Conservation (phyloP, 768 basidiomycete genomes). For the Sporobolomyces pararoseus region DNA sequence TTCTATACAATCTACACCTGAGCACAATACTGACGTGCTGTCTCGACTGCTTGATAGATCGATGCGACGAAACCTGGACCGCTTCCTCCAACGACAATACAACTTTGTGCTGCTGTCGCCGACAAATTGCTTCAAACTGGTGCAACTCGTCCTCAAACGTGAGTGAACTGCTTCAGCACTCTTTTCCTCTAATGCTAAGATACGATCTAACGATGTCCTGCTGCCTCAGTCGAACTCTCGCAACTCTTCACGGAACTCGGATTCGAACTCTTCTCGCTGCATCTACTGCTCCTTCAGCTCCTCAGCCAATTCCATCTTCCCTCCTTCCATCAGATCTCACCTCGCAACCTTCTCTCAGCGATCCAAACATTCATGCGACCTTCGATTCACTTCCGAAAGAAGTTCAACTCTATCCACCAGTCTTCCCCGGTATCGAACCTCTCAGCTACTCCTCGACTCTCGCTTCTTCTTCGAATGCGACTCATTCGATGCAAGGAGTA, state of each 20-base stretch:
- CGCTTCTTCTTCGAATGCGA: neutral
- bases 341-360: neutral
- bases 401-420: constrained; percentile 3
- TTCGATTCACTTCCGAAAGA: constrained; percentile 1
- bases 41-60: constrained; percentile 1
- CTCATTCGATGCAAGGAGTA: neutral
- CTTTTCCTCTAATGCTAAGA: too few relatives aligned
- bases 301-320: constrained; percentile 2
- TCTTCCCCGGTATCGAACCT: constrained; percentile 6
- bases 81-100: neutral
- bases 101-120: constrained; percentile 11
- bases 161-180: neutral
- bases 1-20: neutral
- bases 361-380: neutral
- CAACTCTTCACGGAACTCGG: constrained; percentile 35
- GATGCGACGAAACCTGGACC: constrained; percentile 14
- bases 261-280: constrained; percentile 23
- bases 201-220: neutral
- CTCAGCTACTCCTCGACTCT: neutral
- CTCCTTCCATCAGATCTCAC: neutral
- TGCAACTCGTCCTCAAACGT: constrained; percentile 12
- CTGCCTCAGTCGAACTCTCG: constrained; percentile 19
- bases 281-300: neutral
- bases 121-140: constrained; percentile 11
- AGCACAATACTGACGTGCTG: too few relatives aligned